Percentiles rank a stretch among this genome's conserved stretches.
Evolutionary conservation across 352 stramenopile species (phyloP).

Genomic region (Phytophthora capsici): DNA sequence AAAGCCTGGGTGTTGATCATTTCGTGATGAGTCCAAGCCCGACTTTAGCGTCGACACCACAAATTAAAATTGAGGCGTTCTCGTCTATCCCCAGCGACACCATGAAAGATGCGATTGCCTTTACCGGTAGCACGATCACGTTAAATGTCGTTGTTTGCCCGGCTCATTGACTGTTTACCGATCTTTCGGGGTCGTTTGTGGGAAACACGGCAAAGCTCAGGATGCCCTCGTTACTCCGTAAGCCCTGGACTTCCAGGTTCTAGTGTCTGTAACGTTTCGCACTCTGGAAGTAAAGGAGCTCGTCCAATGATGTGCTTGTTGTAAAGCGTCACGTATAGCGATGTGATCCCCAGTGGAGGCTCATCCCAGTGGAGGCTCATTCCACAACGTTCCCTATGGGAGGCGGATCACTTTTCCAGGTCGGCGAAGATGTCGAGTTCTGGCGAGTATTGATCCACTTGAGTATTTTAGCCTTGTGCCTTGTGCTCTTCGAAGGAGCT

Average conservation of each 20-base stretch:
- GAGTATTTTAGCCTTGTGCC: constrained; percentile 49
- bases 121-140: neutral
- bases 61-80: constrained; percentile 18
- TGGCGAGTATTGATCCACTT: constrained; percentile 55
- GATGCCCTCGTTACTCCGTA: constrained; percentile 21
- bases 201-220: constrained; percentile 12
- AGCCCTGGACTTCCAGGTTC: neutral
- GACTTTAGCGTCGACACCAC: constrained; percentile 17
- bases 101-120: constrained; percentile 21
- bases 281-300: constrained; percentile 19
- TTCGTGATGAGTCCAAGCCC: constrained; percentile 4
- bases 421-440: constrained; percentile 67
- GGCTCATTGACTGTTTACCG: constrained; percentile 15
- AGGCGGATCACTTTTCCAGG: constrained; percentile 56
- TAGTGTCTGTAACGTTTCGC: constrained; percentile 19
- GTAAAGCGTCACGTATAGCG: constrained; percentile 5
- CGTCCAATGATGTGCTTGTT: neutral
- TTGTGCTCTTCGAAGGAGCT: constrained; percentile 56
- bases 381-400: constrained; percentile 27
- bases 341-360: constrained; percentile 4
- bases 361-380: too few species aligned
- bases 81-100: constrained; percentile 22
- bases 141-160: constrained; percentile 19
- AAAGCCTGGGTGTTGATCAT: constrained; percentile 15
- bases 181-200: constrained; percentile 23